A percentile compares a stretch with the other conserved stretches of the same genome.
Conservation (phyloP, 2,329 filamentous ascomycete species). For the Aspergillus pseudoviridinutans region DNA sequence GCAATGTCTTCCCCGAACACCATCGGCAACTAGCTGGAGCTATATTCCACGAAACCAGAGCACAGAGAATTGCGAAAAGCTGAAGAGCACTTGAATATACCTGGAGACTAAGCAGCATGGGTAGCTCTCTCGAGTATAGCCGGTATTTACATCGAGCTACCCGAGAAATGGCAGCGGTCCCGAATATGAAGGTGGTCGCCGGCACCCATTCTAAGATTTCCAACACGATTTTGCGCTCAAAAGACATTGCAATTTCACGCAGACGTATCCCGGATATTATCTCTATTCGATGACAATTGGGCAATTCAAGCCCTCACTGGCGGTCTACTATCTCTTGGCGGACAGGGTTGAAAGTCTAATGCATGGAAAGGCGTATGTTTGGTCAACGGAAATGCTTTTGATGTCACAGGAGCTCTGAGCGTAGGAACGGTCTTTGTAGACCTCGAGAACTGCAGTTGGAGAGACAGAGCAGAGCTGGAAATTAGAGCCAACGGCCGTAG, state of each 20-base stretch:
- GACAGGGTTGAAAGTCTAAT: slow-evolving; percentile 44
- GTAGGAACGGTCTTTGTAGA: slow-evolving; percentile 67
- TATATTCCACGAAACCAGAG: slow-evolving; percentile 55
- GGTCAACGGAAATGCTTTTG: slow-evolving; percentile 70
- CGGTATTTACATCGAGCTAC: not conserved
- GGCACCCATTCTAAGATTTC: slow-evolving; percentile 59
- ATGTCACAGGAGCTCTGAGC: slow-evolving; percentile 61
- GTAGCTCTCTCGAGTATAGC: slow-evolving; percentile 41
- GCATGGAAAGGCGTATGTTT: slow-evolving; percentile 58
- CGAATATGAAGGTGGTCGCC: slow-evolving; percentile 52
- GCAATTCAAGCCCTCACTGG: slow-evolving; percentile 63
- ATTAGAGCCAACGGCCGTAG: slow-evolving; percentile 52
- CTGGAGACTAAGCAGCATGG: slow-evolving; percentile 69
- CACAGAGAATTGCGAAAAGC: slow-evolving; percentile 53
- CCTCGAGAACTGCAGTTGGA: slow-evolving; percentile 46
- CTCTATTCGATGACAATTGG: slow-evolving; percentile 58
- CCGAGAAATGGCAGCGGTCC: slow-evolving; percentile 16
- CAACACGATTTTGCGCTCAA: slow-evolving; percentile 56
- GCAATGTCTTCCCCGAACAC: slow-evolving; percentile 69
- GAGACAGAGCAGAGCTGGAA: slow-evolving; percentile 52
- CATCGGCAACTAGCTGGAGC: slow-evolving; percentile 57
- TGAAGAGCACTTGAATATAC: slow-evolving; percentile 73
- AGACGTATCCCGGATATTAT: slow-evolving; percentile 53
- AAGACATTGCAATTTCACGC: slow-evolving; percentile 51
- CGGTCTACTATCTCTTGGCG: slow-evolving; percentile 59